A percentile compares a stretch with the other conserved stretches of the same genome.
These are phyloP conservation scores for Pterocarpus santalinus DNA, from an alignment of 306 rosid genomes.

Conservation along the genomic window DNA sequence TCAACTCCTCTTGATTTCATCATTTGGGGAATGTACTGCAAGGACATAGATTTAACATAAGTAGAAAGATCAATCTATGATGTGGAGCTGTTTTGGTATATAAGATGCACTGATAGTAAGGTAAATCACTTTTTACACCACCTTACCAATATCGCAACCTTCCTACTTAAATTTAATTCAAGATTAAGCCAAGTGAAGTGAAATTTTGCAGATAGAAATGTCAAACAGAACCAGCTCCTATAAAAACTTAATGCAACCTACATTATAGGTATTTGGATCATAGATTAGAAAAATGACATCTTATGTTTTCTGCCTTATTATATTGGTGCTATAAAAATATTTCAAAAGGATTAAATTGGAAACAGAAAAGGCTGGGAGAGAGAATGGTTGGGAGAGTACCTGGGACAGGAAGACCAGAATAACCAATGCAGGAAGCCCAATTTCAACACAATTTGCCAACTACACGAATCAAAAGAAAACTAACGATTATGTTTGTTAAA, in stretches of 20 bases:
- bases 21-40: constrained; percentile 78
- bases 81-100: not conserved
- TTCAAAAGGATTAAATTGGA: constrained; percentile 1
- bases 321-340: constrained; percentile 5
- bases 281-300: constrained; percentile 5
- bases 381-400: constrained; percentile 53
- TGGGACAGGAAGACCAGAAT: constrained; percentile 75
- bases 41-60: constrained; percentile 42
- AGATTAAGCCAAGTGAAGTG: not conserved
- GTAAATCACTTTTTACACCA: no score
- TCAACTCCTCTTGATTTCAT: constrained; percentile 57
- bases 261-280: not conserved
- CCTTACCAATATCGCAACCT: no score
- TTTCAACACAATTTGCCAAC: constrained; percentile 88
- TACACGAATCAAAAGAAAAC: constrained; percentile 52
- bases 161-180: no score
- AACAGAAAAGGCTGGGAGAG: not conserved
- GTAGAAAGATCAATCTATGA: constrained; percentile 35
- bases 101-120: not conserved
- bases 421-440: constrained; percentile 88
- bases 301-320: not conserved
- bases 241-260: constrained; percentile 3
- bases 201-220: constrained; percentile 25
- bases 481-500: constrained; percentile 34
- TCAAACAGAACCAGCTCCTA: not conserved